A percentile compares a stretch with the other conserved stretches of the same genome.
These are phyloP conservation scores for Petrea volubilis DNA, from an alignment of 257 asterid genomes.

Conservation along the genomic window DNA sequence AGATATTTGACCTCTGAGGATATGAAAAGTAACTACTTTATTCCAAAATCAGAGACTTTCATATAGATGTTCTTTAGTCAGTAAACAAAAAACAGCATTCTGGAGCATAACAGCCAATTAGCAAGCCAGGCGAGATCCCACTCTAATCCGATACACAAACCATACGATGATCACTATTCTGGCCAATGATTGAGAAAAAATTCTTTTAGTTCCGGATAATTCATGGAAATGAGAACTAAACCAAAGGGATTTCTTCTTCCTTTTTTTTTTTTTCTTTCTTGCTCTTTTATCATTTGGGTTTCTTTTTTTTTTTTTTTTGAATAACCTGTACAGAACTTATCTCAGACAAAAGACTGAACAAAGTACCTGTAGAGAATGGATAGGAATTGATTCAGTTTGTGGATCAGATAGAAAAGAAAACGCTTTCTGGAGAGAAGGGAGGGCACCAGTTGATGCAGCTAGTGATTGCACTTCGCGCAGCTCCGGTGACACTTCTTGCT, in stretches of 20 bases:
- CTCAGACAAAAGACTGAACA: no score
- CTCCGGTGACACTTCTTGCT: slow-evolving; percentile 55
- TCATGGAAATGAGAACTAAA: background rate
- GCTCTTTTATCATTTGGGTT: no score
- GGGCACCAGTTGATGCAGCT: slow-evolving; percentile 89
- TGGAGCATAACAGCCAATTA: background rate
- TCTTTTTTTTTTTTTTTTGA: no score
- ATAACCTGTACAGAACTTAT: no score
- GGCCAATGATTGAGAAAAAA: background rate
- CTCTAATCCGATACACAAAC: background rate
- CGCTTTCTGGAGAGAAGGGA: slow-evolving; percentile 59
- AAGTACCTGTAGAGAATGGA: slow-evolving; percentile 65
- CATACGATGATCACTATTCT: background rate
- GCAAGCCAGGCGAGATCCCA: background rate
- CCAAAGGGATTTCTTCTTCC: background rate
- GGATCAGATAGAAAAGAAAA: slow-evolving; percentile 75
- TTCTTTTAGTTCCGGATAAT: background rate
- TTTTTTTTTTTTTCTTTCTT: no score
- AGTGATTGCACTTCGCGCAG: slow-evolving; percentile 69
- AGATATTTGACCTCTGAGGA: background rate
- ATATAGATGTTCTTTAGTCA: background rate
- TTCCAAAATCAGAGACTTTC: background rate
- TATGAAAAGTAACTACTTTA: background rate
- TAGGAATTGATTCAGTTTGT: slow-evolving; percentile 58
- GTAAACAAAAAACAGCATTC: background rate